These are phyloP conservation scores for Staphylotrichum tortipilum DNA, from an alignment of 495 filamentous ascomycete species.

Conservation along the genomic window DNA sequence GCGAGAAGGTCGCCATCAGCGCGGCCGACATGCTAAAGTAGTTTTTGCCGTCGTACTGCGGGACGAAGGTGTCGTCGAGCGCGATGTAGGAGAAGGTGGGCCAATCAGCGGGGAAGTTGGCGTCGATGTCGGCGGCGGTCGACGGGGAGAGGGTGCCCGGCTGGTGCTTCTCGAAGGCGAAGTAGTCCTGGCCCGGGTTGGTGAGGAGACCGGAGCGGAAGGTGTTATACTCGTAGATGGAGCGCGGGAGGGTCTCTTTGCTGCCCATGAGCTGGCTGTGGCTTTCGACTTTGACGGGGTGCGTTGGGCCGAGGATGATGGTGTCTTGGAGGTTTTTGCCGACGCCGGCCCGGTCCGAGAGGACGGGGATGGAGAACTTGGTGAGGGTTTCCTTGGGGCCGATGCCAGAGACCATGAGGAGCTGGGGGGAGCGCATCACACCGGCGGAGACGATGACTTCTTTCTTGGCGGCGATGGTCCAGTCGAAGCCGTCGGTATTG, in stretches of 20 bases:
- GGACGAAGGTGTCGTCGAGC: slow-evolving; percentile 3
- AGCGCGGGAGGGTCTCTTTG: slow-evolving; percentile 21
- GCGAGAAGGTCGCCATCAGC: slow-evolving; percentile 38
- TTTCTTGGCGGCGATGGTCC: neutral
- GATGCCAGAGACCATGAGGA: slow-evolving; percentile 39
- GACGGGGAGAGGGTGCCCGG: neutral
- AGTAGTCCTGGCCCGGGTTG: slow-evolving; percentile 35
- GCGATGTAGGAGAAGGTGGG: slow-evolving; percentile 45
- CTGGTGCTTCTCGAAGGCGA: slow-evolving; percentile 43
- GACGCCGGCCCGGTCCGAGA: slow-evolving; percentile 42
- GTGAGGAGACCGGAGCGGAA: slow-evolving; percentile 29
- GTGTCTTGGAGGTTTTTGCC: slow-evolving; percentile 26
- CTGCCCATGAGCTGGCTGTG: neutral
- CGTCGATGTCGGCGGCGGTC: slow-evolving; percentile 14
- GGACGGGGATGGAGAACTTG: slow-evolving; percentile 31
- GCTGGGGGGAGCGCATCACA: slow-evolving; percentile 41
- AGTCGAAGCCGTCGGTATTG: neutral
- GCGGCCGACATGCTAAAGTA: slow-evolving; percentile 25
- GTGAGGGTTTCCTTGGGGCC: slow-evolving; percentile 22
- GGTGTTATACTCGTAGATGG: slow-evolving; percentile 20
- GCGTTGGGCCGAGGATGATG: neutral
- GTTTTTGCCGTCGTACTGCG: slow-evolving; percentile 24
- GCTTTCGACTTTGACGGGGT: neutral
- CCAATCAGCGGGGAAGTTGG: slow-evolving; percentile 45
- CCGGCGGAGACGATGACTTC: slow-evolving; percentile 48